Evolutionary conservation across 1,139 yeast genomes (phyloP).

Genomic region (Hanseniaspora sp.): DNA sequence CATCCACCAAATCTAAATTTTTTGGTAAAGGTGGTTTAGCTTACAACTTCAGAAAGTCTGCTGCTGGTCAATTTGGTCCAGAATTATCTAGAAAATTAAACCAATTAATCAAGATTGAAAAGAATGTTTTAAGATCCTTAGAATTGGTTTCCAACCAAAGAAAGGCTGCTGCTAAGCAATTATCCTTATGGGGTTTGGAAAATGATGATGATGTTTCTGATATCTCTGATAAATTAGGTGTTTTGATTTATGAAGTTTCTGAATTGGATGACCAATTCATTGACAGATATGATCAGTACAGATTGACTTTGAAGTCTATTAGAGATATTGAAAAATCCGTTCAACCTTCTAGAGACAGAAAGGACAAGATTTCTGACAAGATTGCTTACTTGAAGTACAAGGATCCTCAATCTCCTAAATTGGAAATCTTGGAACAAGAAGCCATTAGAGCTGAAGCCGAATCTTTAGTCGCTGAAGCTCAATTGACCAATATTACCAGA

Average conservation of each 20-base stretch:
- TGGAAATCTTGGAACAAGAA: conserved; percentile 73
- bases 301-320: conserved; percentile 68
- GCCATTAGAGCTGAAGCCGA: conserved; percentile 86
- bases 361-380: conserved; percentile 73
- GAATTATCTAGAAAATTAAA: conserved; percentile 68
- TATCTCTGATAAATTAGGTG: conserved; percentile 78
- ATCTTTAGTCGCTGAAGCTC: conserved; percentile 83
- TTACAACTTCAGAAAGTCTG: conserved; percentile 52
- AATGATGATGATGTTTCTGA: conserved; percentile 78
- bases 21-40: conserved; percentile 65
- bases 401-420: conserved; percentile 75
- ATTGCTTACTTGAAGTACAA: conserved; percentile 74
- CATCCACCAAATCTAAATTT: conserved; percentile 61
- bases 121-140: conserved; percentile 66
- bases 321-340: conserved; percentile 80
- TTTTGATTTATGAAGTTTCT: conserved; percentile 68
- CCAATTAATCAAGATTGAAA: conserved; percentile 69
- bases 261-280: conserved; percentile 81
- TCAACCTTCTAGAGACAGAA: conserved; percentile 78
- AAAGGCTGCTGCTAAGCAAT: conserved; percentile 72
- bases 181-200: conserved; percentile 75
- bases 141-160: conserved; percentile 71
- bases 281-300: conserved; percentile 75
- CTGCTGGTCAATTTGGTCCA: conserved; percentile 71
- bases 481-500: conserved; percentile 74